These are phyloP conservation scores for Vishniacozyma victoriae DNA, from an alignment of 768 basidiomycete genomes.

Conservation along the genomic window DNA sequence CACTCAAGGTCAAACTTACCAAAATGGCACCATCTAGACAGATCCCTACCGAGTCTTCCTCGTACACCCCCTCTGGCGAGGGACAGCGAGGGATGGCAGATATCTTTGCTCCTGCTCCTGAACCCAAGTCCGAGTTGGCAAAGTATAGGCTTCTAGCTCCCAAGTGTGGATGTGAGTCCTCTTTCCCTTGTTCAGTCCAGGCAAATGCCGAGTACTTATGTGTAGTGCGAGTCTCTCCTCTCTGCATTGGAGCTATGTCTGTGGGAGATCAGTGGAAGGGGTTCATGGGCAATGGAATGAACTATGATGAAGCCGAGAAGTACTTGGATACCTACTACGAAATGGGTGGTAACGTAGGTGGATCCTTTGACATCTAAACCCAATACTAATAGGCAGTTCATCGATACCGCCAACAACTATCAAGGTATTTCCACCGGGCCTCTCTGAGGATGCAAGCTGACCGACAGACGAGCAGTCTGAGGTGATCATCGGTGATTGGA, in stretches of 20 bases:
- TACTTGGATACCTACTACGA: constrained; percentile 51
- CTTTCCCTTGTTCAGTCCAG: no score
- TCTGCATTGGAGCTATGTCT: constrained; percentile 49
- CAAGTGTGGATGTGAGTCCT: constrained; percentile 44
- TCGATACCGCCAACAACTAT: constrained; percentile 46
- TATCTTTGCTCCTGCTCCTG: constrained; percentile 1
- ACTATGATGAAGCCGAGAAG: constrained; percentile 46
- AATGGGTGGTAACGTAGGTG: constrained; percentile 54
- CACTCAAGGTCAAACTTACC: no score
- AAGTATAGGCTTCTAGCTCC: constrained; percentile 46
- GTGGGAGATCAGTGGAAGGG: constrained; percentile 49
- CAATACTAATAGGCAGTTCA: no score
- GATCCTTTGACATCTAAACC: no score
- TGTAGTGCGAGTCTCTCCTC: constrained; percentile 49
- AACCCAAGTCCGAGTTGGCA: constrained; percentile 30
- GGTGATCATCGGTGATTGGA: constrained; percentile 55
- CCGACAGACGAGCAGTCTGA: constrained; percentile 60
- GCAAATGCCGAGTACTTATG: no score
- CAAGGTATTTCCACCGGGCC: no score
- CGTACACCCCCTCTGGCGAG: constrained; percentile 7
- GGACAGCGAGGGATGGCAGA: constrained; percentile 1
- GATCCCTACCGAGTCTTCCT: constrained; percentile 1
- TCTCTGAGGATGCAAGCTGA: neutral
- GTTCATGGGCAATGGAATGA: constrained; percentile 7
- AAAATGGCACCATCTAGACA: no score